Percentiles rank a stretch among this genome's conserved stretches.
These are phyloP conservation scores for Russula dissimulans DNA, from an alignment of 768 basidiomycete genomes.

Conservation along the genomic window DNA sequence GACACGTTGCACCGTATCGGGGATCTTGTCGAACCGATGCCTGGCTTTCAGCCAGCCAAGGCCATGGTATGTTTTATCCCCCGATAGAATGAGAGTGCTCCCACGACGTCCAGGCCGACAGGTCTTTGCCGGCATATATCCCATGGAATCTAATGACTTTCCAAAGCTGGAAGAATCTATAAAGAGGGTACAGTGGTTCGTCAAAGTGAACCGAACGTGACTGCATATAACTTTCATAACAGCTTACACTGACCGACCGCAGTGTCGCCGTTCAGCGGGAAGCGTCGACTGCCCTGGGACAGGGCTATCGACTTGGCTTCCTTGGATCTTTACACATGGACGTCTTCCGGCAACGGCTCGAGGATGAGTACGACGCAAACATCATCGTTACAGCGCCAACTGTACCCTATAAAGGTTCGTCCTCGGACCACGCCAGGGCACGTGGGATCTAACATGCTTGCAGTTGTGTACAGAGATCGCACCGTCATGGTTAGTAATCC, in stretches of 20 bases:
- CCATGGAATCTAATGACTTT: constrained; percentile 86
- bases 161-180: constrained; percentile 94
- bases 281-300: constrained; percentile 87
- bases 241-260: constrained; percentile 81
- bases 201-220: constrained; percentile 7
- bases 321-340: constrained; percentile 96
- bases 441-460: constrained; percentile 2
- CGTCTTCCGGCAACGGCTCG: constrained; percentile 88
- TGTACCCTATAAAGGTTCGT: constrained; percentile 80
- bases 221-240: constrained; percentile 4
- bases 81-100: not conserved
- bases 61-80: constrained; percentile 60
- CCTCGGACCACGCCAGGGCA: not conserved
- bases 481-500: constrained; percentile 74
- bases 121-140: constrained; percentile 95
- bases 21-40: constrained; percentile 68
- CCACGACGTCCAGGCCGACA: constrained; percentile 23
- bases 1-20: constrained; percentile 83
- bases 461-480: constrained; percentile 69
- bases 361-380: constrained; percentile 93
- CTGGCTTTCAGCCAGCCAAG: constrained; percentile 86
- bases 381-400: constrained; percentile 95
- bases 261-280: constrained; percentile 88
- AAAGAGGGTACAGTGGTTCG: constrained; percentile 50
- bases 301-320: constrained; percentile 92